phyloP scores from a whole-genome alignment of 176 grass and related monocot species.

The Poa annua region DNA sequence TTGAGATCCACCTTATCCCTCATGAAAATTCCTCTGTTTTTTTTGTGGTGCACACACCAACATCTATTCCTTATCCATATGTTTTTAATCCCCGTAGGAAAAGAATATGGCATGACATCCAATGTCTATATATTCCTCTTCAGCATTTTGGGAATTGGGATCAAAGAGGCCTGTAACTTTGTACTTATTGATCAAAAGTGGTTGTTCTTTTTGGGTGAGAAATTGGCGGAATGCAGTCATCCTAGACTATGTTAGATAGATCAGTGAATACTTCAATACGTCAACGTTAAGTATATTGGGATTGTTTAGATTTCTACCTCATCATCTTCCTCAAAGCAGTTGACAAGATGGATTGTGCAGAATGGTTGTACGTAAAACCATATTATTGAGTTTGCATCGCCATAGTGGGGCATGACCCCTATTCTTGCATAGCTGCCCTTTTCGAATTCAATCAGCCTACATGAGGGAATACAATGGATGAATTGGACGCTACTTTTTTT shows the following conservation, averaged over 20 bases:
- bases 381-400: conserved; percentile 35
- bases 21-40: background rate
- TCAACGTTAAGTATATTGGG: background rate
- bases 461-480: background rate
- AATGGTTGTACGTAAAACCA: conserved; percentile 46
- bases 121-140: background rate
- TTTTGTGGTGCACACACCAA: background rate
- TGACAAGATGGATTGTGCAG: conserved; percentile 42
- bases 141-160: background rate
- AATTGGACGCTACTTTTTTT: background rate
- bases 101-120: background rate
- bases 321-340: conserved; percentile 37
- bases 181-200: background rate
- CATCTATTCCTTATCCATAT: background rate
- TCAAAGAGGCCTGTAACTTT: background rate
- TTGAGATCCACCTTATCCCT: background rate
- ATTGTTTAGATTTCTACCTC: conserved; percentile 31
- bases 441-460: conserved; percentile 29
- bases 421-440: conserved; percentile 48
- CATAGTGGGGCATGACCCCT: conserved; percentile 45
- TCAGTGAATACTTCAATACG: background rate
- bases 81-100: background rate
- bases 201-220: background rate
- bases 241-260: background rate
- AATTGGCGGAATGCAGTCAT: background rate